phyloP scores from a whole-genome alignment of 106 monocot species.

The Dendrobium officinale region DNA sequence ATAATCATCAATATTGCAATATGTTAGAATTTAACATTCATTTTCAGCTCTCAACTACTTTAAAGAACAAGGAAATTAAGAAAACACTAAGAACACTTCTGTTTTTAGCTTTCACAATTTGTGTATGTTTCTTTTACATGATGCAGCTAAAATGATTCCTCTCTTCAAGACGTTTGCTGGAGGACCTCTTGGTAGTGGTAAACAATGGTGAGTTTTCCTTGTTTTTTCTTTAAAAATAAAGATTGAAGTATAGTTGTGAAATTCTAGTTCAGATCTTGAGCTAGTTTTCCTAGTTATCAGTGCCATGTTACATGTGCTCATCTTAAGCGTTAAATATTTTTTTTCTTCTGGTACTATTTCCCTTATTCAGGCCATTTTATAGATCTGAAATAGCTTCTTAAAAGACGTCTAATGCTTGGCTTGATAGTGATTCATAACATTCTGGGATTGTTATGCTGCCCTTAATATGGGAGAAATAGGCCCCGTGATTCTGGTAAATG shows the following conservation, averaged over 20 bases:
- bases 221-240: background rate
- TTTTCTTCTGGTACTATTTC: background rate
- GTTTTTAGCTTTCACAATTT: background rate
- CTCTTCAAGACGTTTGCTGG: conserved; percentile 89
- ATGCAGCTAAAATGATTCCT: conserved; percentile 87
- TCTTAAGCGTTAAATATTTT: background rate
- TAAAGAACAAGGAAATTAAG: background rate
- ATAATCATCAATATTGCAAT: background rate
- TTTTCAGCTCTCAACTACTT: background rate
- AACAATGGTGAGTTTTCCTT: conserved; percentile 47
- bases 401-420: background rate
- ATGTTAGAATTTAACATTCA: background rate
- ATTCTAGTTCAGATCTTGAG: background rate
- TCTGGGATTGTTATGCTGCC: background rate
- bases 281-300: background rate
- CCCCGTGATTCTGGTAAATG: background rate
- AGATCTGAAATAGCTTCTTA: background rate
- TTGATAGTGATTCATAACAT: background rate
- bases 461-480: background rate
- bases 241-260: background rate
- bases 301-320: background rate
- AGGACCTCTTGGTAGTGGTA: conserved; percentile 70
- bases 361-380: background rate
- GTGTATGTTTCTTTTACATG: conserved; percentile 1
- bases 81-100: background rate